phyloP scores from a whole-genome alignment of 345 rosid species.

The Syzygium aqueum region DNA sequence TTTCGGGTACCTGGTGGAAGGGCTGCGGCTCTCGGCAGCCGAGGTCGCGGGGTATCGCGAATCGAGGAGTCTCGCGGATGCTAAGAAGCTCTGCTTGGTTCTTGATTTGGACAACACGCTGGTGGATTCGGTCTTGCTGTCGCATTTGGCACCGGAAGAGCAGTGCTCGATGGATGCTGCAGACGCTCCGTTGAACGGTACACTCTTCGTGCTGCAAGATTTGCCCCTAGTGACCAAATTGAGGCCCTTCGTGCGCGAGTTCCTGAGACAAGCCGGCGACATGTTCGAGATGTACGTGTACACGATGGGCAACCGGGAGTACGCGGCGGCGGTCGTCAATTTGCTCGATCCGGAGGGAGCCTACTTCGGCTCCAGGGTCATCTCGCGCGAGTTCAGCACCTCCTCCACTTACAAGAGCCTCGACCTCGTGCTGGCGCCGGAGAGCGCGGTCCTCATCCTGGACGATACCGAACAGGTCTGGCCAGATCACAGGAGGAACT shows the following conservation, averaged over 20 bases:
- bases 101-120: slow-evolving; percentile 19
- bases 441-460: not conserved
- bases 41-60: slow-evolving; percentile 1
- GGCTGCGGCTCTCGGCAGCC: slow-evolving; percentile 1
- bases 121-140: not conserved
- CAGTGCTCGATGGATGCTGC: not conserved
- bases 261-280: slow-evolving; percentile 4
- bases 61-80: not conserved
- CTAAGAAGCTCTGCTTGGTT: slow-evolving; percentile 7
- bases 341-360: slow-evolving; percentile 3
- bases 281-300: slow-evolving; percentile 11
- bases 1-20: not conserved
- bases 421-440: not conserved
- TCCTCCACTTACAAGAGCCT: not conserved
- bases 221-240: slow-evolving; percentile 2
- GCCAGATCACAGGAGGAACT: not conserved
- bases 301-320: slow-evolving; percentile 5
- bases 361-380: not conserved
- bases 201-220: not conserved
- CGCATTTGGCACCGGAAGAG: not conserved
- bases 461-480: slow-evolving; percentile 6
- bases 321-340: not conserved
- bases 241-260: slow-evolving; percentile 8
- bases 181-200: not conserved
- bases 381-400: not conserved